Percentiles rank a stretch among this genome's conserved stretches.
Evolutionary conservation across 345 rosid species (phyloP).

Genomic region (Brassica rapa): DNA sequence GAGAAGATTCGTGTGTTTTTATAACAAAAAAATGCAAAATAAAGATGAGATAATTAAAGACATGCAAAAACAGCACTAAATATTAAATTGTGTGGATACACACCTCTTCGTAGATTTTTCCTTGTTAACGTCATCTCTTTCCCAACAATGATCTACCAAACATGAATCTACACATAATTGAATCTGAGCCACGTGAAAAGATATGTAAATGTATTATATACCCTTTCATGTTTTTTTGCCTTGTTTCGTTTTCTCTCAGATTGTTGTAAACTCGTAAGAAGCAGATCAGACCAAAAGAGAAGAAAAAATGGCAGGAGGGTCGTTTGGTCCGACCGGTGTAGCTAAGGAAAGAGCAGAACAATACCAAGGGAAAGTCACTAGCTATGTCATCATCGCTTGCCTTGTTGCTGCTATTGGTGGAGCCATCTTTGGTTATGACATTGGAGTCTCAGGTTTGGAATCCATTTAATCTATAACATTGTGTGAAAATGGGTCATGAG

Average conservation of each 20-base stretch:
- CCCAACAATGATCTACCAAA: slow-evolving; percentile 10
- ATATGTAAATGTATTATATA: slow-evolving; percentile 7
- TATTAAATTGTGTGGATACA: background rate
- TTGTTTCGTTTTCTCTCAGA: slow-evolving; percentile 17
- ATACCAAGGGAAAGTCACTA: slow-evolving; percentile 77
- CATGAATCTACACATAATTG: slow-evolving; percentile 19
- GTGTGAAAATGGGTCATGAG: background rate
- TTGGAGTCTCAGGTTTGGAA: slow-evolving; percentile 81
- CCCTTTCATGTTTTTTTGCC: background rate
- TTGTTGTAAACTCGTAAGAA: slow-evolving; percentile 5
- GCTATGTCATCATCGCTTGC: slow-evolving; percentile 68
- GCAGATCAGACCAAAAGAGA: background rate
- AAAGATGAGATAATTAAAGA: background rate
- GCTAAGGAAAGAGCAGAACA: slow-evolving; percentile 80
- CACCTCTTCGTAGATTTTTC: background rate
- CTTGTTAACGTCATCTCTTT: background rate
- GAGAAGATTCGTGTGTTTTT: background rate
- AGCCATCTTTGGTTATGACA: slow-evolving; percentile 85
- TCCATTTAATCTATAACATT: background rate
- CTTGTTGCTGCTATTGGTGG: slow-evolving; percentile 84
- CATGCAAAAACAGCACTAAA: slow-evolving; percentile 19
- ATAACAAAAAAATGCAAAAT: background rate
- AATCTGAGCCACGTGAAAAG: slow-evolving; percentile 19
- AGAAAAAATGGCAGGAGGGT: slow-evolving; percentile 76
- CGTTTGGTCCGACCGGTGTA: slow-evolving; percentile 71